Percentiles rank a stretch among this genome's conserved stretches.
These are phyloP conservation scores for Guadua angustifolia DNA, from an alignment of 176 grass and related monocot species.

Conservation along the genomic window DNA sequence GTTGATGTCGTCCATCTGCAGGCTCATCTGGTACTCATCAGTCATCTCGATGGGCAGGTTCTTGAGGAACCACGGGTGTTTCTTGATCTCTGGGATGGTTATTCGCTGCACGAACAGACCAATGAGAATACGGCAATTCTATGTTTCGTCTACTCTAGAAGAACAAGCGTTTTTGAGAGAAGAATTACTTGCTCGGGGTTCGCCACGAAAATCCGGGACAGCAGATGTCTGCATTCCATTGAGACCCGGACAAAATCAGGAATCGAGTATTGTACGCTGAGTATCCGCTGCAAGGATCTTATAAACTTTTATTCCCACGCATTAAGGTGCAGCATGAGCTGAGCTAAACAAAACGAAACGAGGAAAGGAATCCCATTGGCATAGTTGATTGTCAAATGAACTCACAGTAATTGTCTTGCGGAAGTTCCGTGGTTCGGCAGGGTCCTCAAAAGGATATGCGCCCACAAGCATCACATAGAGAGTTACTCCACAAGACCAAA, in stretches of 20 bases:
- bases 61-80: slow-evolving; percentile 94
- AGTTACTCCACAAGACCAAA: slow-evolving; percentile 98
- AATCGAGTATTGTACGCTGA: slow-evolving; percentile 80
- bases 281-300: slow-evolving; percentile 72
- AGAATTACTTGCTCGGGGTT: slow-evolving; percentile 82
- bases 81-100: slow-evolving; percentile 96
- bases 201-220: slow-evolving; percentile 91
- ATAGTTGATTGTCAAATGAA: slow-evolving; percentile 15
- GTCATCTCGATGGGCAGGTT: slow-evolving; percentile 95
- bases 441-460: slow-evolving; percentile 92
- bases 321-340: neutral
- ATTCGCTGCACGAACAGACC: slow-evolving; percentile 63
- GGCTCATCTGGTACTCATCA: slow-evolving; percentile 68
- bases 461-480: slow-evolving; percentile 98
- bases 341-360: neutral
- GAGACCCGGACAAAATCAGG: slow-evolving; percentile 89
- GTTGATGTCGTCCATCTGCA: slow-evolving; percentile 45
- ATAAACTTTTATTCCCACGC: slow-evolving; percentile 7
- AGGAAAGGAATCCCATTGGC: neutral
- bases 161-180: neutral
- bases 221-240: slow-evolving; percentile 82
- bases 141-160: neutral
- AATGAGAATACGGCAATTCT: slow-evolving; percentile 10
- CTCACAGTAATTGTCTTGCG: slow-evolving; percentile 89
- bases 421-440: slow-evolving; percentile 89